Evolutionary conservation across 805 yeast species (phyloP), one percentile per base, ranked within the genome.

Genomic region (Ogataea nakhonphanomensis): DNA sequence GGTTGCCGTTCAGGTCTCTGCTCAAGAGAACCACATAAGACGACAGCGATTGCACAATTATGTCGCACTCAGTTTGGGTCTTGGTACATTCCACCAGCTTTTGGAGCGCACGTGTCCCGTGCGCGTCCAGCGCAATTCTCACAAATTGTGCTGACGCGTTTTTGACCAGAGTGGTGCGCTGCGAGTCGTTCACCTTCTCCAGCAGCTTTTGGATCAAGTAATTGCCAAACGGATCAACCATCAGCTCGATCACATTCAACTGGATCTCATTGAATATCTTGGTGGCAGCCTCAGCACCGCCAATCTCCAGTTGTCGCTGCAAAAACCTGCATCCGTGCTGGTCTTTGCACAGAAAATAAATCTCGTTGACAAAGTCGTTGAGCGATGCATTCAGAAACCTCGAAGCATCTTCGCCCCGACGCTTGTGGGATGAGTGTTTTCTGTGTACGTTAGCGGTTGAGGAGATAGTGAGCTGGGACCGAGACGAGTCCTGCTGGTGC

Each of bases 221-320:
- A 61, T 93, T 93, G n/a, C 99, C 99, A 67, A 93, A 93, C 5
- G 98, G 96, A 62, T 90, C 96, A 23, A 76, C 76, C 98, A 93
- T 91, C 48, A 93, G 70, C 59, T 88, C 95, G 39, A 86, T 82
- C 42, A 88, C 81, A 51, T 86, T 82, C 26, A 74, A 67, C 49
- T 79, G 76, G 31, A 88, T 84, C 60, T 93, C 96, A 42, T 78
- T 78, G 64, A 88, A 90, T 34, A 93, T 86, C 57, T 79, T 67
- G 23, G 83, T 74, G 7, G 90, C 83, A 10, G 84, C 86, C 35
- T 71, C 66, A n/a, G 68, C 62, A 24, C 74, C 78, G 8, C 76
- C 74, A 33, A 71, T 60, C 52, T 88, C 95, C 50, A 93, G 70
- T 59, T 89, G 95, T 48, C 84, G 78, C 64, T 91, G 99, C 48